phyloP scores from a whole-genome alignment of 1,284 basidiomycete species.

The Rhodotorula sp. region DNA sequence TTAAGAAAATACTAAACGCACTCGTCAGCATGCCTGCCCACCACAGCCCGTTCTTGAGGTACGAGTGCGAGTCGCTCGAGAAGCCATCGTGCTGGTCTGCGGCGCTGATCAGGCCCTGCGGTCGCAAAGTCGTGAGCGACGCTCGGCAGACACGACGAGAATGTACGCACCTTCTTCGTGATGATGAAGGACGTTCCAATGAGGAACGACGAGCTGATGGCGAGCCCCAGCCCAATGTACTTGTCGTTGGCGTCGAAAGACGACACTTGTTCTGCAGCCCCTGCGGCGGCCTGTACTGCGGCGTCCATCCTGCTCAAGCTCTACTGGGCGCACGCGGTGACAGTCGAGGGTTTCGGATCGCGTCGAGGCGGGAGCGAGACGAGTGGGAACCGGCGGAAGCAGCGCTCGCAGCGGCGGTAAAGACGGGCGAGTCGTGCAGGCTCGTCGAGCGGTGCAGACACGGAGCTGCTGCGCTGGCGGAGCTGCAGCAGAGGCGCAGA shows the following conservation, averaged over 20 bases:
- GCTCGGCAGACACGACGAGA: neutral
- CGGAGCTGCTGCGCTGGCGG: no score
- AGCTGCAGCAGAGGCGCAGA: no score
- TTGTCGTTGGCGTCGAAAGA: slow-evolving; percentile 28
- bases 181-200: slow-evolving; percentile 94
- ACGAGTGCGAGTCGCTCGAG: slow-evolving; percentile 73
- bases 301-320: neutral
- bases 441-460: no score
- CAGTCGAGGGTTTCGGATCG: rapidly evolving
- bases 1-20: slow-evolving; percentile 56
- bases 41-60: slow-evolving; percentile 93
- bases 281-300: neutral
- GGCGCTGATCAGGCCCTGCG: slow-evolving; percentile 40
- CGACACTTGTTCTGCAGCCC: neutral
- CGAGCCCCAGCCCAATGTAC: slow-evolving; percentile 76
- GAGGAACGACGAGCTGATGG: slow-evolving; percentile 75
- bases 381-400: neutral
- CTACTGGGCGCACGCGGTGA: no score
- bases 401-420: neutral
- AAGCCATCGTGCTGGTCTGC: slow-evolving; percentile 53
- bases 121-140: neutral
- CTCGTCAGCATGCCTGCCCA: slow-evolving; percentile 94
- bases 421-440: no score
- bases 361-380: neutral
- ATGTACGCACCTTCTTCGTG: slow-evolving; percentile 77